Evolutionary conservation across 2,329 filamentous ascomycete species (phyloP), one percentile per base, ranked within the genome.

Genomic region (Aspergillus bombycis): DNA sequence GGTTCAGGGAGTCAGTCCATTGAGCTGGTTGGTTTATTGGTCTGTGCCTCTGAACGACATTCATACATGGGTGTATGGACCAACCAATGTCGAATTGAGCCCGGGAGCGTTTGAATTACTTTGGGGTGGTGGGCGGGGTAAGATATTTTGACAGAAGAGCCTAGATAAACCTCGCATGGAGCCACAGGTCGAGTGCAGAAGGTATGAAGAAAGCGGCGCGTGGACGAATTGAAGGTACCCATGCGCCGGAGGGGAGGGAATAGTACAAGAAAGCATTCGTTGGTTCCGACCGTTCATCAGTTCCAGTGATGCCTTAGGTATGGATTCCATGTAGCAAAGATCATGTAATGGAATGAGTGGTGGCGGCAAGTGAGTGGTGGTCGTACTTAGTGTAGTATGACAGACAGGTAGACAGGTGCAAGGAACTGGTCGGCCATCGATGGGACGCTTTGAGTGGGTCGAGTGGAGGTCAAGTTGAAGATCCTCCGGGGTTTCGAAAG

Each of bases 401-500:
- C 63, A 63, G 65, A 54, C 62, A 66, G 45, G 52, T 56, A 63
- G 36, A 19, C 57, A 60, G 53, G 54, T 41, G 53, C 36, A 65
- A 57, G 52, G 58, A 64, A 61, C 57, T 60, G 57, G 54, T 61
- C 61, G 61, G 61, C 58, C 60, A 34, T 66, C 56, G 63, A 67
- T 67, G 63, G 66, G 68, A 65, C 59, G 60, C 63, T 61, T 56
- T 41, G 46, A 63, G 68, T 69, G 68, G 68, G 68, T 68, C 68
- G 52, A 55, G 63, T 68, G 63, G 62, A 65, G 65, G 65, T 58
- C 63, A 65, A 64, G 57, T 62, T 58, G 68, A 69, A 63, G 68
- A 70, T 70, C 68, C 67, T 70, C 68, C 66, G 62, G 67, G 67
- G 62, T 66, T 63, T 54, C 67, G 58, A 66, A 55, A 60, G 60